These are phyloP conservation scores for Botryosphaeria dothidea DNA, from an alignment of 2,329 filamentous ascomycete species.

Conservation along the genomic window DNA sequence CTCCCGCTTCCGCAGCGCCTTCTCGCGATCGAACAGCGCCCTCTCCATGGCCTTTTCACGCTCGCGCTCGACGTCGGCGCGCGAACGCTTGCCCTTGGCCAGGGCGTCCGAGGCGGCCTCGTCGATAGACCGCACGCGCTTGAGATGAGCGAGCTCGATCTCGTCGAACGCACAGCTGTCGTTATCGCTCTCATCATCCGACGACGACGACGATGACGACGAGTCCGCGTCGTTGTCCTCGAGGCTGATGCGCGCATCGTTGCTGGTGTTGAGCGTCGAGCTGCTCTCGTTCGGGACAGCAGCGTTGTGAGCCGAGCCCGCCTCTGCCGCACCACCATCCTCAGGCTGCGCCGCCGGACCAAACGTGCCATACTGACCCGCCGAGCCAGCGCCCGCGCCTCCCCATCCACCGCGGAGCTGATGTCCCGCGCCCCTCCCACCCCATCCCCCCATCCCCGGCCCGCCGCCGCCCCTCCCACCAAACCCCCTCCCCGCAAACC, in stretches of 20 bases:
- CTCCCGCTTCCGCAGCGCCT: constrained; percentile 21
- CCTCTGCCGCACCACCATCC: neutral
- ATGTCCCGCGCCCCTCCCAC: neutral
- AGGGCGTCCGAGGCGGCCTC: constrained; percentile 22
- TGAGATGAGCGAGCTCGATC: constrained; percentile 13
- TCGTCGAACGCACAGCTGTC: constrained; percentile 1
- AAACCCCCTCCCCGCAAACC: neutral
- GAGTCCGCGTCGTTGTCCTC: constrained; percentile 19
- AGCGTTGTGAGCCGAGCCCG: neutral
- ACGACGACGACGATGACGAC: constrained; percentile 18
- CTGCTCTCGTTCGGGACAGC: neutral
- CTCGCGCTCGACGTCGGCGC: constrained; percentile 26
- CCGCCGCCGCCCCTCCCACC: neutral
- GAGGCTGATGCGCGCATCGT: neutral
- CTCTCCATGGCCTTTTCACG: constrained; percentile 29
- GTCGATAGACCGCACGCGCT: constrained; percentile 25
- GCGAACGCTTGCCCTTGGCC: constrained; percentile 29
- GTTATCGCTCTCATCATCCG: neutral
- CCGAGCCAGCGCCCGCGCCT: neutral
- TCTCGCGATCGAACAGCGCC: constrained; percentile 22
- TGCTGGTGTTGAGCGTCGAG: neutral
- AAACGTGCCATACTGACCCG: neutral
- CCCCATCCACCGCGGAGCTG: neutral
- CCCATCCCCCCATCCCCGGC: neutral
- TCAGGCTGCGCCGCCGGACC: neutral